phyloP scores from a whole-genome alignment of 2,329 filamentous ascomycete genomes.

The Hypoxylon sp. region DNA sequence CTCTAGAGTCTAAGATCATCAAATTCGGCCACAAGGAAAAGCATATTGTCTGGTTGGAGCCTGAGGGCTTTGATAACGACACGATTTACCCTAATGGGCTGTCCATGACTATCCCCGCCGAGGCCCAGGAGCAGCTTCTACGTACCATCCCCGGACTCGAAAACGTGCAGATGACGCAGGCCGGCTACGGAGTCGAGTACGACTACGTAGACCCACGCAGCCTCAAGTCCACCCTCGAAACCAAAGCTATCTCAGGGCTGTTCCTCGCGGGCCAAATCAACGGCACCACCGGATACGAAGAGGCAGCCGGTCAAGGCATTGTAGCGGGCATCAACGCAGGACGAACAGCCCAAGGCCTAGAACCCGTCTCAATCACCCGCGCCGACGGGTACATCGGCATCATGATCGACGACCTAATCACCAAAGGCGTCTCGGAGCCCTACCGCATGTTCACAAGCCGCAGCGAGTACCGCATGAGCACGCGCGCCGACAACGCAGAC shows the following conservation, averaged over 20 bases:
- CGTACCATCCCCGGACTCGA: conserved; percentile 90
- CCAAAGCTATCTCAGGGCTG: conserved; percentile 88
- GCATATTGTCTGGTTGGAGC: conserved; percentile 97
- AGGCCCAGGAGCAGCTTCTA: conserved; percentile 88
- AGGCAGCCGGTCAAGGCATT: conserved; percentile 93
- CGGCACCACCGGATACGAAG: conserved; percentile 97
- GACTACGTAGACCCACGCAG: conserved; percentile 97
- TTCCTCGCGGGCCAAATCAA: conserved; percentile 98
- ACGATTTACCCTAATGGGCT: conserved; percentile 97
- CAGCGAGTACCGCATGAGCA: conserved; percentile 94
- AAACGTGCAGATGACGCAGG: conserved; percentile 90
- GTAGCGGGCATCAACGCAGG: conserved; percentile 96
- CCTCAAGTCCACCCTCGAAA: conserved; percentile 90
- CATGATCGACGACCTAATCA: conserved; percentile 98
- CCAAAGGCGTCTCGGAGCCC: conserved; percentile 95
- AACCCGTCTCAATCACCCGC: conserved; percentile 78
- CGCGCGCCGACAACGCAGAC: conserved; percentile 95
- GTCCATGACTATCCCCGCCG: conserved; percentile 94
- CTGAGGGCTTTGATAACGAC: conserved; percentile 91
- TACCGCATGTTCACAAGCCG: conserved; percentile 99
- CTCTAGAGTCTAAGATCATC: conserved; percentile 93
- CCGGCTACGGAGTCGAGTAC: conserved; percentile 97
- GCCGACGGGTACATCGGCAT: conserved; percentile 97
- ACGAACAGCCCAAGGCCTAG: conserved; percentile 77
- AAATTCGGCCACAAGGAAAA: conserved; percentile 84